Evolutionary conservation across 331 rosid species (phyloP), one percentile per base, ranked within the genome.

Genomic region (Stylosanthes scabra): DNA sequence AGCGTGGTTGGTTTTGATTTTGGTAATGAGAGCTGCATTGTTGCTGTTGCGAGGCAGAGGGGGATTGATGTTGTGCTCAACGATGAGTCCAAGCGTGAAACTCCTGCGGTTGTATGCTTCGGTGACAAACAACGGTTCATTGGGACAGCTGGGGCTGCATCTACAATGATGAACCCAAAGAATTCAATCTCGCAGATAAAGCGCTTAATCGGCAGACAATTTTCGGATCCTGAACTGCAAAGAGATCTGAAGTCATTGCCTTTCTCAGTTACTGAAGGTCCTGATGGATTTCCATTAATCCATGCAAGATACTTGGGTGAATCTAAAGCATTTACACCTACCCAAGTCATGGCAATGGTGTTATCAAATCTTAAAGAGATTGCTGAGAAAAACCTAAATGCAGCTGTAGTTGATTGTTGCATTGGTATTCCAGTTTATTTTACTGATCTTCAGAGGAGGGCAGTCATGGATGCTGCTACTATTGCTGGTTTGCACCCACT

Each of bases 1-100:
- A 94, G 99, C 20, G 97, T 94, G 69, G 99, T 94, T 3, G 99
- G 99, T 49, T 94, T 94, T 83, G 99, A 94, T 83, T 83, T 94
- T 8, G 99, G 99, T 52, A 94, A 91, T 6, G 97, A 94, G 85
- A 94, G 96, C 78, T 76, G 99, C 88, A 90, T 94, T 76, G 97
- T 94, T 34, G 99, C 97, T 2, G 97, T 94, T 55, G 99, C 97
- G 3, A 90, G 97, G 83, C 99, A 91, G 78, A 89, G 97, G 41
- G 99, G 97, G 55, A 91, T 94, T 40, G 99, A 91, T 80, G 97
- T 94, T 16, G 97, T 94, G 58, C 96, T 94, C 66, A 94, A 94
- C 31, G 99, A 94, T 65, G 99, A 91, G 80, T 94, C 99, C 52
- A 94, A 94, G 57, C 96, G 97, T 9, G 97, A 94, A 51, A 94